Evolutionary conservation across 257 asterid species (phyloP), one percentile per base, ranked within the genome.

Genomic region (Sherardia arvensis): DNA sequence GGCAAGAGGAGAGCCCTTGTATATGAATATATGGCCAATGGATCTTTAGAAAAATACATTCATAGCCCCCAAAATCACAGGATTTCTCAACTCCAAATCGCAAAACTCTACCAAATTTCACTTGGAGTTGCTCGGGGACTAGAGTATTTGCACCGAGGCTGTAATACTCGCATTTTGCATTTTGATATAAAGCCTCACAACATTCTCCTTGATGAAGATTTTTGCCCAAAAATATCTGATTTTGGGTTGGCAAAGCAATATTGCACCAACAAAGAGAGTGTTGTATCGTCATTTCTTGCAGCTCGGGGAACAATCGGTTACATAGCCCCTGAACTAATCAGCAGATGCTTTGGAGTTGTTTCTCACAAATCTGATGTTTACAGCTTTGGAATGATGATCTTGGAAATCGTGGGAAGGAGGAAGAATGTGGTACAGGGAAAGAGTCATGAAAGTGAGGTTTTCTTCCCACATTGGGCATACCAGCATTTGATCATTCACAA

Each of bases 121-220:
- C 15, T 70, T 14, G 79, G 74, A 5, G 64, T 73, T 25, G 78
- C 71, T 28, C 73, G 73, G 18, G 81, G 78, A 57, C 63, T 77
- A 15, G 78, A 73, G 56, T 73, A 77, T 21, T 66, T 77, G 56
- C 81, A 73, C 26, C 23, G 21, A 38, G 76, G 76, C 0, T 73
- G 78, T 61, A 66, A 62, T 8, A 68, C 73, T 2, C 40, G 73
- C 7, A 73, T 73, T 15, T 3, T 77, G 54, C 82, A 73, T 68
- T 69, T 77, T 6, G 74, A 77, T 61, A 77, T 73, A 66, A 77
- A 77, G 21, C 78, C 81, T 43, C 81, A 77, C 14, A 77, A 77
- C 29, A 72, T 77, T 40, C 76, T 77, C 23, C 72, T 77, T 0
- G 78, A 66, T 38, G 36, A 66, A 18, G 60, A 66, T 20, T 34